These are phyloP conservation scores for Crucibulum laeve DNA, from an alignment of 768 basidiomycete species.

Conservation along the genomic window DNA sequence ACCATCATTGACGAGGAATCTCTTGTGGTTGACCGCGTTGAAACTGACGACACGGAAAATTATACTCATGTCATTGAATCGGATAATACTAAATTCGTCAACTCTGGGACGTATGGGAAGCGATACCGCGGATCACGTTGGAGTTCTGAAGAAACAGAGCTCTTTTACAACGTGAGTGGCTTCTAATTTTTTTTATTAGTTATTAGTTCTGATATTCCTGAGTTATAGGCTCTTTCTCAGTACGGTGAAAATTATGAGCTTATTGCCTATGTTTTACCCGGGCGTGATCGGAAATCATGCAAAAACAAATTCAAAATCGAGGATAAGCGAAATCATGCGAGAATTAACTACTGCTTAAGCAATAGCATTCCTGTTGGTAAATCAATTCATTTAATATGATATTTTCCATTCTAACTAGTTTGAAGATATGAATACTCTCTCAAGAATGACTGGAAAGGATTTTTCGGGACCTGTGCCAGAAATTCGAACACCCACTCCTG, in stretches of 20 bases:
- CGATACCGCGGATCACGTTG: constrained; percentile 80
- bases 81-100: constrained; percentile 81
- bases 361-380: constrained; percentile 74
- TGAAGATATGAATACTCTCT: constrained; percentile 67
- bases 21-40: constrained; percentile 72
- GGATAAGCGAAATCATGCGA: constrained; percentile 74
- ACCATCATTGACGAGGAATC: constrained; percentile 85
- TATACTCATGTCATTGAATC: constrained; percentile 81
- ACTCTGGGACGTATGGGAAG: constrained; percentile 77
- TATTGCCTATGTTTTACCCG: constrained; percentile 80
- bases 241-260: constrained; percentile 93
- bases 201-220: constrained; percentile 10
- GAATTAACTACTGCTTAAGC: constrained; percentile 72
- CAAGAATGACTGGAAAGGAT: constrained; percentile 81
- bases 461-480: constrained; percentile 79
- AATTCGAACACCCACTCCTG: constrained; percentile 42
- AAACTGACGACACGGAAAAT: constrained; percentile 59
- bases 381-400: constrained; percentile 14
- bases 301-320: constrained; percentile 93
- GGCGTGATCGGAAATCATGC: constrained; percentile 83
- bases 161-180: constrained; percentile 73
- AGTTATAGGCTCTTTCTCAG: constrained; percentile 79
- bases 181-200: constrained; percentile 1
- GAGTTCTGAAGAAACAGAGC: constrained; percentile 86
- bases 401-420: neutral